Evolutionary conservation across 495 filamentous ascomycete genomes (phyloP), one percentile per base, ranked within the genome.

Genomic region (Aspergillus heteromorphus): DNA sequence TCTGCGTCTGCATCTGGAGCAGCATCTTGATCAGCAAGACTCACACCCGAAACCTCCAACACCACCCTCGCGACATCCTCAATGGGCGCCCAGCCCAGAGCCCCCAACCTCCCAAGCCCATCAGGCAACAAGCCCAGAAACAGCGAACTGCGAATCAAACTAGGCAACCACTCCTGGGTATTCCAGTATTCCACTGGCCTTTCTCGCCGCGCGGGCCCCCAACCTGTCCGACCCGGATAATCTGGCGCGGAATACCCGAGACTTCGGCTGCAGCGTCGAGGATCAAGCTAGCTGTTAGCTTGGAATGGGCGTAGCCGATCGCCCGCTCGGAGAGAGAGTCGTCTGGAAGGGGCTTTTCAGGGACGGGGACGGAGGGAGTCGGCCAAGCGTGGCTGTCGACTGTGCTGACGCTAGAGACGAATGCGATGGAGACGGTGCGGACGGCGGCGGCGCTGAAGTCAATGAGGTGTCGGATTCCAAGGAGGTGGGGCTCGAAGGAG

Each of bases 151-250:
- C 53, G 13, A 4, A 68, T 45, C 6, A 70, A 18, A 18, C 57
- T 66, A 0, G 69, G 66, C 17, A 72, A 36, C 69, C 70, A 76
- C 40, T 76, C 71, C 0, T 45, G 19, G 25, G 56, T 53, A 38
- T 68, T 76, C 73, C 71, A 76, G 0, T 53, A 38, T 68, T 76
- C 73, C 71, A 76, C 0, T 52, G 40, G 1, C 71, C 66, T 6
- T 45, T 19, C 8, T 20, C 20, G 0, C 25, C 40, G 6, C 54
- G 34, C 2, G 82, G 71, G 0, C 83, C 83, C 0, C 64, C 76
- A 40, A 86, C 73, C 57, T 86, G 83, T 0, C 83, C 82, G 1
- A 84, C 73, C 0, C 84, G 75, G 30, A 75, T 65, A 4, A 83
- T 64, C 1, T 65, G 67, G 5, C 63, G 61, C 0, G 68, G 67